Conservation (phyloP, 768 basidiomycete species). For the Pleurotus sapidus region DNA sequence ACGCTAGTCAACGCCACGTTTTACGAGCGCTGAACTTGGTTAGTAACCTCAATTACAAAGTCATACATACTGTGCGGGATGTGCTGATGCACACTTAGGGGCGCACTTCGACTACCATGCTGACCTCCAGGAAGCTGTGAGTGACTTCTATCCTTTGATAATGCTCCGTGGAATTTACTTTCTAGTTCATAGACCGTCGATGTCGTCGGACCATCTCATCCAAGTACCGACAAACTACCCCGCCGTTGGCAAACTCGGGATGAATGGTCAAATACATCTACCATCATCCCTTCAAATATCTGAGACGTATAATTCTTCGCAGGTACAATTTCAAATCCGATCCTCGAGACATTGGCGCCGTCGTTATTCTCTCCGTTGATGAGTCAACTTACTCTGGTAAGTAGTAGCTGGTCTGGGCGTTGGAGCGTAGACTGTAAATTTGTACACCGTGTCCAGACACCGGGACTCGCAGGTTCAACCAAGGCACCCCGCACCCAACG, state of each 20-base stretch:
- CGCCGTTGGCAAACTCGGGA: conserved; percentile 49
- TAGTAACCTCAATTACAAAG: neutral
- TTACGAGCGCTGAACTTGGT: conserved; percentile 60
- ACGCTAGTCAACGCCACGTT: conserved; percentile 55
- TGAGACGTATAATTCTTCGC: neutral
- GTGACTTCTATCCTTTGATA: conserved; percentile 16
- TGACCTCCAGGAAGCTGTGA: conserved; percentile 58
- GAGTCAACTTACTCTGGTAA: conserved; percentile 61
- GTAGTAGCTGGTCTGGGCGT: neutral
- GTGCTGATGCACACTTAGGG: conserved; percentile 21
- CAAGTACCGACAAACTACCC: conserved; percentile 57
- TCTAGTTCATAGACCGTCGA: conserved; percentile 45
- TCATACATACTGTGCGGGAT: too few relatives aligned
- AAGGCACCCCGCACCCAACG: conserved; percentile 77
- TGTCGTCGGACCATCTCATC: conserved; percentile 55
- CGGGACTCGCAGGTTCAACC: conserved; percentile 49
- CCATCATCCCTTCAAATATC: neutral
- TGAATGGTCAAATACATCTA: conserved; percentile 47
- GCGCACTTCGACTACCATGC: conserved; percentile 76
- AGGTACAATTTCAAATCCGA: conserved; percentile 77
- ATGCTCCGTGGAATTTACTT: conserved; percentile 13
- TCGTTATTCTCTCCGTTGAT: conserved; percentile 61
- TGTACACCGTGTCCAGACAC: conserved; percentile 28
- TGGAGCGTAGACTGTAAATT: neutral
- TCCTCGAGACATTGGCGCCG: conserved; percentile 60